phyloP scores from a whole-genome alignment of 2,329 filamentous ascomycete species.

The Akanthomyces muscarius region DNA sequence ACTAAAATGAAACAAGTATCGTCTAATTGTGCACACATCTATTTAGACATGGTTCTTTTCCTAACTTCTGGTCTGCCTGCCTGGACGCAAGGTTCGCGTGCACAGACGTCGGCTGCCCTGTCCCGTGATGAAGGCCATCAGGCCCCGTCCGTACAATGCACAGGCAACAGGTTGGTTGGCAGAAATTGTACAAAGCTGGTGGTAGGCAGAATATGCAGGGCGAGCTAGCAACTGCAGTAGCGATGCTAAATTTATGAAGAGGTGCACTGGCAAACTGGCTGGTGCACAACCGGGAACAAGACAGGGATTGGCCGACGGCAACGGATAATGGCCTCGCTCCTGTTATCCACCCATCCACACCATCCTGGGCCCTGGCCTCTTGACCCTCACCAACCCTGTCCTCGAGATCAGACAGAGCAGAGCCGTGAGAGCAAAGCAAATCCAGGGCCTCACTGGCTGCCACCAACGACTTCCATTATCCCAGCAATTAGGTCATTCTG shows the following conservation, averaged over 20 bases:
- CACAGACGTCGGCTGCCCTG: constrained; percentile 2
- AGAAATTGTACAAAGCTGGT: neutral
- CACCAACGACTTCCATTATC: neutral
- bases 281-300: neutral
- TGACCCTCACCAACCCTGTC: neutral
- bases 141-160: neutral
- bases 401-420: neutral
- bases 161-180: neutral
- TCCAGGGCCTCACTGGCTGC: too few relatives aligned
- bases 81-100: neutral
- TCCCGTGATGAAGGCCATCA: too few relatives aligned
- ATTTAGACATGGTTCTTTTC: neutral
- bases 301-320: neutral
- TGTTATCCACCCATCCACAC: neutral
- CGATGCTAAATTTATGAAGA: neutral
- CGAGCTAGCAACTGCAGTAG: neutral
- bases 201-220: neutral
- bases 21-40: neutral
- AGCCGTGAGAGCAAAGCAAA: too few relatives aligned
- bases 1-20: neutral
- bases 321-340: neutral
- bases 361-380: neutral
- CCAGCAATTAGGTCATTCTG: neutral
- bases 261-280: too few relatives aligned
- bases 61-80: too few relatives aligned